These are phyloP conservation scores for Entomophthora muscae DNA, from an alignment of 371 early-diverging fungal species.

Conservation along the genomic window DNA sequence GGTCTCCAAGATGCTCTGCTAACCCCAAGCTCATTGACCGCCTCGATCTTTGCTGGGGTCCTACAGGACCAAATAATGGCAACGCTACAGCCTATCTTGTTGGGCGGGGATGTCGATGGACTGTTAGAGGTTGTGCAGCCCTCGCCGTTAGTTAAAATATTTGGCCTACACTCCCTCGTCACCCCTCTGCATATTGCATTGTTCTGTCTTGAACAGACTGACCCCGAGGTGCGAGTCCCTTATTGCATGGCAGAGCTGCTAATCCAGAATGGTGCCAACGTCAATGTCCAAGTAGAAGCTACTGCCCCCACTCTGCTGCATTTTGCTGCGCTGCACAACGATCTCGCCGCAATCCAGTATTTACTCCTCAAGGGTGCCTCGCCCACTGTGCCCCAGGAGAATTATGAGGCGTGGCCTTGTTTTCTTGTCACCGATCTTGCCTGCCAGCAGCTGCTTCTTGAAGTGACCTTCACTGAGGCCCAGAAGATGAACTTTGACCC, in stretches of 20 bases:
- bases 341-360: slow-evolving; percentile 2
- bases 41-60: not conserved
- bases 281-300: not conserved
- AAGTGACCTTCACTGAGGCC: slow-evolving; percentile 5
- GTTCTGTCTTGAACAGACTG: not conserved
- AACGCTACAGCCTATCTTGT: not conserved
- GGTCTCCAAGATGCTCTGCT: not conserved
- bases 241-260: slow-evolving; percentile 4
- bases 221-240: not conserved
- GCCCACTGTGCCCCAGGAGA: not conserved
- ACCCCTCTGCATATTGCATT: slow-evolving; percentile 7
- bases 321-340: not conserved
- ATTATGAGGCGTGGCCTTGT: slow-evolving; percentile 3
- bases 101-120: slow-evolving; percentile 2
- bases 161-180: not conserved
- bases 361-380: slow-evolving; percentile 7
- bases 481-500: slow-evolving; percentile 1
- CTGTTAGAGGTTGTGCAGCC: not conserved
- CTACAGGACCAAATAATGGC: not conserved
- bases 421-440: not conserved
- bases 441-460: not conserved
- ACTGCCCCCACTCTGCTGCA: not conserved
- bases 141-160: not conserved
- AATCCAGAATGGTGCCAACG: slow-evolving; percentile 10
- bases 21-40: not conserved